These are phyloP conservation scores for Pyrrhoderma noxium DNA, from an alignment of 1,284 basidiomycete species.

Conservation along the genomic window DNA sequence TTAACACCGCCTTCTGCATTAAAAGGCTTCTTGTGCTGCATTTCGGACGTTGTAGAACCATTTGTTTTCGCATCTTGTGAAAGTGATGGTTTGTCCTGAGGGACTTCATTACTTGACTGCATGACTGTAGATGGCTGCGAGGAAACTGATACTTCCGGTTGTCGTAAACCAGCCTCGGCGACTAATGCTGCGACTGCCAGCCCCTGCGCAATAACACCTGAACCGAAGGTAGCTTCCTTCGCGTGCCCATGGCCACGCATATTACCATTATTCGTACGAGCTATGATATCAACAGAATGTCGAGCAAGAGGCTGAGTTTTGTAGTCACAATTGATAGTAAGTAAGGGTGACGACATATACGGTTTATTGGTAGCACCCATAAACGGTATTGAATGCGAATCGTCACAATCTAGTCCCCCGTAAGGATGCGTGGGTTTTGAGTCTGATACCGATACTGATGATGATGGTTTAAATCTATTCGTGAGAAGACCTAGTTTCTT, in stretches of 20 bases:
- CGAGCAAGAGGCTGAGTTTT: slow-evolving; percentile 3
- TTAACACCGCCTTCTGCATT: neutral
- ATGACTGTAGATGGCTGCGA: neutral
- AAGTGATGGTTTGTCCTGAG: too few relatives aligned
- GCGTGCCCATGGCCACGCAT: neutral
- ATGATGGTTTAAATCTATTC: neutral
- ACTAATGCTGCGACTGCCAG: slow-evolving; percentile 11
- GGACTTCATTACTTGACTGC: neutral
- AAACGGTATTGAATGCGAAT: slow-evolving; percentile 22
- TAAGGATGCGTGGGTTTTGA: too few relatives aligned
- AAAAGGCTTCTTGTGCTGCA: neutral
- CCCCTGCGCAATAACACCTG: slow-evolving; percentile 5
- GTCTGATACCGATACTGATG: neutral
- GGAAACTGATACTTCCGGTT: neutral
- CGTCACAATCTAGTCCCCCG: slow-evolving; percentile 76
- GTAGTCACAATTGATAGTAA: slow-evolving; percentile 4
- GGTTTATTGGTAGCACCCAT: neutral
- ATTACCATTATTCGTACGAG: slow-evolving; percentile 5
- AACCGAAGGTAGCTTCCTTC: neutral
- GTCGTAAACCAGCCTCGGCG: slow-evolving; percentile 10
- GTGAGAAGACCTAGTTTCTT: slow-evolving; percentile 10
- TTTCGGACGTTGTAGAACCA: neutral
- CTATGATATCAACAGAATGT: slow-evolving; percentile 2
- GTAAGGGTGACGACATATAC: slow-evolving; percentile 11
- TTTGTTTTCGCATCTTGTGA: neutral